Base-by-base conservation (phyloP, 2,329 filamentous ascomycete species). In the Alternaria dauci region DNA sequence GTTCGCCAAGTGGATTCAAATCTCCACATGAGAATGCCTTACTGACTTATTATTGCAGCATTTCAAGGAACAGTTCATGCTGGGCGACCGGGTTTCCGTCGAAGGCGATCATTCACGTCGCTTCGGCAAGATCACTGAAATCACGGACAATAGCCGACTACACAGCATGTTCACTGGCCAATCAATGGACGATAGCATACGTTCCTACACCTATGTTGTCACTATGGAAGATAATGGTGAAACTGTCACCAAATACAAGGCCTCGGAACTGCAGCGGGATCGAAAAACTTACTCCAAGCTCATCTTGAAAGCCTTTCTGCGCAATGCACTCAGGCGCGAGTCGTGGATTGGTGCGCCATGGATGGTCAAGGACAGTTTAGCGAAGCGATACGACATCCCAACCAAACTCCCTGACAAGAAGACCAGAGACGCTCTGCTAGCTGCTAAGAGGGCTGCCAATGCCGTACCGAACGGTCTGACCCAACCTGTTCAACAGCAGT, bases 261-360 rank as follows among this genome's bases (percentile, higher is more conserved):
- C 72, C 26, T 71, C 75, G 51, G 90, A 96, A 73, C 89, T 98
- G 58, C 90, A 87, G 64, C 90, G 95, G 63, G 94, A 97, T 75
- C 89, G 93, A 53, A 96, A 94, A 71, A 87, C 92, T 47, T 99
- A 98, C 76, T 97, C 94, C 28, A 98, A 99, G 80, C 89, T 94
- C 50, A 94, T 97, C 77, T 84, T 99, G 41, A 89, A 94, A 34
- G 93, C 93, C 6, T 99, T 97, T 68, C 92, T 99, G 66, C 97
- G 97, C 76, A 94, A 96, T 78, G 95, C 93, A 0, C 91, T 97
- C n/a, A 91, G 89, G 2, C 85, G 94, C 62, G 95, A 98, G 73
- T 88, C 93, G 4, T 98, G 94, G 93, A 94, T 89, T 62, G 94
- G 94, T n/a, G 95, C 95, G 0, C 94, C 95, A 0, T 99, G 95